These are phyloP conservation scores for Amphicarpaea edgeworthii DNA, from an alignment of 306 rosid genomes.

Conservation along the genomic window DNA sequence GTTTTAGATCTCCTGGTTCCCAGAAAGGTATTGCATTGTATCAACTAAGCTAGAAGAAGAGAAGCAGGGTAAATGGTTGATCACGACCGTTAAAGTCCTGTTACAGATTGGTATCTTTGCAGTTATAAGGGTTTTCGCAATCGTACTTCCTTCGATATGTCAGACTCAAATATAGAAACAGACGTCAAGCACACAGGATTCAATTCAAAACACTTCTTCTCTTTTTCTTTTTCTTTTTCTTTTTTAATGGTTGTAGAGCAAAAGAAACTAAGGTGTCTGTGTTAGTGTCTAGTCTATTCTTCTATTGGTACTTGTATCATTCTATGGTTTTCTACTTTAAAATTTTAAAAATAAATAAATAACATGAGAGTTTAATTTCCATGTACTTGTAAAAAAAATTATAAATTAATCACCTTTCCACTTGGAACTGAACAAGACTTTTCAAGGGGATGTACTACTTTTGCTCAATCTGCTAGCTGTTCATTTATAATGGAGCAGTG, in stretches of 20 bases:
- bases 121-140: slow-evolving; percentile 50
- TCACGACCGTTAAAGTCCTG: slow-evolving; percentile 61
- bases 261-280: slow-evolving; percentile 32
- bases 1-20: slow-evolving; percentile 56
- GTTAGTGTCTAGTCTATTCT: slow-evolving; percentile 41
- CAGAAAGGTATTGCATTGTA: slow-evolving; percentile 49
- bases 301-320: slow-evolving; percentile 36
- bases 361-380: slow-evolving; percentile 46
- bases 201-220: not conserved
- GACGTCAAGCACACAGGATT: slow-evolving; percentile 48
- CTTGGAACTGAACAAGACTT: slow-evolving; percentile 50
- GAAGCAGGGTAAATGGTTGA: slow-evolving; percentile 49
- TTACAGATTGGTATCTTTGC: slow-evolving; percentile 56
- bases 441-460: slow-evolving; percentile 39
- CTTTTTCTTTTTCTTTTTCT: not conserved
- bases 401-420: slow-evolving; percentile 43
- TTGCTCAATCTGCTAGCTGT: slow-evolving; percentile 44
- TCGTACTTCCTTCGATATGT: slow-evolving; percentile 56
- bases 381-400: too few relatives aligned
- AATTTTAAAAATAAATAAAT: not conserved
- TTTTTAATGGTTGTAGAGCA: slow-evolving; percentile 19
- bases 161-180: slow-evolving; percentile 50
- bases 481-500: slow-evolving; percentile 42
- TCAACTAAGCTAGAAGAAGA: slow-evolving; percentile 56
- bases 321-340: slow-evolving; percentile 26